These are phyloP conservation scores for Lecanicillium sp. DNA, from an alignment of 2,329 filamentous ascomycete species.

Conservation along the genomic window DNA sequence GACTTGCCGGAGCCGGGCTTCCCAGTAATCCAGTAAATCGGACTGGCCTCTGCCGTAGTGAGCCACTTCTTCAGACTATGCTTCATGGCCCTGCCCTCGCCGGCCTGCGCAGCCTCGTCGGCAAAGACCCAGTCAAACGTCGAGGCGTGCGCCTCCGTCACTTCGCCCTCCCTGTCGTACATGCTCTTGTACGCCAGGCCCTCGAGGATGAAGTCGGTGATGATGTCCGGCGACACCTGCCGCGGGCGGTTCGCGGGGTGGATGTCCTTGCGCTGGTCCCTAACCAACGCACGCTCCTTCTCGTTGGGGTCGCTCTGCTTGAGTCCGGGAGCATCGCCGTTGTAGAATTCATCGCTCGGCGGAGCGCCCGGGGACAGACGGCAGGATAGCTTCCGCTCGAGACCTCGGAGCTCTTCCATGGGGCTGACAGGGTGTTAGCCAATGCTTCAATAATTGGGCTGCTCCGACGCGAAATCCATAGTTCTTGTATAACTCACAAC, in stretches of 20 bases:
- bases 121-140: slow-evolving; percentile 35
- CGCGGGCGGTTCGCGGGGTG: background rate
- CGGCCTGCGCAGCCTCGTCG: background rate
- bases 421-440: background rate
- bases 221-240: slow-evolving; percentile 18
- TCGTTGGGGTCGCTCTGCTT: background rate
- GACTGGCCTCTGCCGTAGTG: slow-evolving; percentile 15
- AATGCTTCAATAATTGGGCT: background rate
- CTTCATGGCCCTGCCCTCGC: slow-evolving; percentile 1
- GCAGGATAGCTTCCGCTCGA: background rate
- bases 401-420: background rate
- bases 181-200: slow-evolving; percentile 27
- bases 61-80: slow-evolving; percentile 25
- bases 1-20: slow-evolving; percentile 43
- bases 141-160: slow-evolving; percentile 23
- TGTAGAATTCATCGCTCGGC: slow-evolving; percentile 1
- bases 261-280: background rate
- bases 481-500: slow-evolving; percentile 5
- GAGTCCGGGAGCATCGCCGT: background rate
- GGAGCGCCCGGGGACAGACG: background rate
- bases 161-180: slow-evolving; percentile 26
- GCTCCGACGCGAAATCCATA: no score
- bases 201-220: slow-evolving; percentile 28
- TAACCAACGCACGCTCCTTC: background rate
- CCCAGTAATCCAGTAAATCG: slow-evolving; percentile 33